Evolutionary conservation across 1,139 yeast genomes (phyloP), one percentile per base, ranked within the genome.

Genomic region (Zygosaccharomyces sapae): DNA sequence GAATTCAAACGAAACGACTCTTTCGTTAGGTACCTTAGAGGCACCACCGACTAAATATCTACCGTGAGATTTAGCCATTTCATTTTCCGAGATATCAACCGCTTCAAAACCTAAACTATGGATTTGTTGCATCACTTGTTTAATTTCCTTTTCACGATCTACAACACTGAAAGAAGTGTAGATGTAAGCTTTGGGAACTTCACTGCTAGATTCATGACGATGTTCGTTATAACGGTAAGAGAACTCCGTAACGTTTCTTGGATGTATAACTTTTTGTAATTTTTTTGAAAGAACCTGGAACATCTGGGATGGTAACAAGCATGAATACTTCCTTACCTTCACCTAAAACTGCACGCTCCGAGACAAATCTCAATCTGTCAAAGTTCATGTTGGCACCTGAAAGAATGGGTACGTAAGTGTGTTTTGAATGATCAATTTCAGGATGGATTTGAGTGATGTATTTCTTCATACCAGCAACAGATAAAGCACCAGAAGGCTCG

Each of bases 311-410:
- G 36, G 89, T 82, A 7, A 89, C 89, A 39, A 86, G 81, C 72
- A 92, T 75, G 55, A 95, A 92, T 8, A 89, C 96, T 71, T 92
- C 99, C 58, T 84, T 86, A 47, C 97, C 98, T 68, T 92, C 97
- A 71, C 98, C 99, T 25, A 92, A 77, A 48, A 88, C 95, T 5
- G 98, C 97, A 69, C 99, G 83, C 70, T 92, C 99, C 51, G 96
- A 82, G n/a, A 92, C 97, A 67, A 92, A 92, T 64, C 99, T 78
- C 57, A 92, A 74, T 61, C 99, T 79, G 68, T 90, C 98, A 65
- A 92, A 92, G 70, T 94, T 92, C 96, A 92, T 90, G 69, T 92
- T 92, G 33, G 99, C 99, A 51, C 97, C 99, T 31, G 95, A 86
- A 48, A 92, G 73, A 24, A 94, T 76, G 6, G 97, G 94, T 25